Conservation (phyloP, 257 asterid species). For the Gynochthodes officinalis region DNA sequence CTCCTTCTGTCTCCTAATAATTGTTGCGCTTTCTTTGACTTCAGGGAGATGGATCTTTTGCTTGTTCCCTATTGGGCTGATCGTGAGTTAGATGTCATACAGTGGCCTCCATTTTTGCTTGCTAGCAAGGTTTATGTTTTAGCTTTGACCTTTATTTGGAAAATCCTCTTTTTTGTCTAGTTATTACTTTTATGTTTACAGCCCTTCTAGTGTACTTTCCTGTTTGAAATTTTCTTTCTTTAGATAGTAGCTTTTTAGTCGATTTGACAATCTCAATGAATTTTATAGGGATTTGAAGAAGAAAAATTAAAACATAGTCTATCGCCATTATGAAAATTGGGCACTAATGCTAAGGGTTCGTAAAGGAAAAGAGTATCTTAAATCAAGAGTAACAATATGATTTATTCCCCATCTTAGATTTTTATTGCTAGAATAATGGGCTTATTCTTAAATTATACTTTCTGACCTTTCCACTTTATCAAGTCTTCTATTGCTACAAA, state of each 20-base stretch:
- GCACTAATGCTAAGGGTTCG: too few relatives aligned
- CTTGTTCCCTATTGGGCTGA: slow-evolving; percentile 99
- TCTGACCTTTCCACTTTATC: neutral
- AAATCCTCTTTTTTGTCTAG: neutral
- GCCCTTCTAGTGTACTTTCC: neutral
- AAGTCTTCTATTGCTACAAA: neutral
- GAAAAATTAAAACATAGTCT: too few relatives aligned
- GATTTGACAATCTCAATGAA: neutral
- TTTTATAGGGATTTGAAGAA: too few relatives aligned
- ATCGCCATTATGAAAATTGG: too few relatives aligned
- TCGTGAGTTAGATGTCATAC: slow-evolving; percentile 85
- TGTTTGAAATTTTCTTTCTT: slow-evolving; percentile 7
- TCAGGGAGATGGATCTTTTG: slow-evolving; percentile 97
- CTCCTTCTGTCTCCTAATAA: slow-evolving; percentile 8
- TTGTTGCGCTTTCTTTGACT: slow-evolving; percentile 24
- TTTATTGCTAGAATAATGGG: neutral
- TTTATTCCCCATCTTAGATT: neutral
- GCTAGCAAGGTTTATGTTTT: slow-evolving; percentile 80
- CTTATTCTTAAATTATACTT: neutral
- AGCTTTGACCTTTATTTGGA: neutral
- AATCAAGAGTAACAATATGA: neutral
- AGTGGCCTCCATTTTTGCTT: slow-evolving; percentile 98
- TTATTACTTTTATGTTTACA: neutral
- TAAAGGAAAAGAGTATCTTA: too few relatives aligned
- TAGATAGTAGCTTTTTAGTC: neutral